Percentiles rank a stretch among this genome's conserved stretches.
Evolutionary conservation across 2,329 filamentous ascomycete genomes (phyloP).

Genomic region (Dactylellina parvicollis): DNA sequence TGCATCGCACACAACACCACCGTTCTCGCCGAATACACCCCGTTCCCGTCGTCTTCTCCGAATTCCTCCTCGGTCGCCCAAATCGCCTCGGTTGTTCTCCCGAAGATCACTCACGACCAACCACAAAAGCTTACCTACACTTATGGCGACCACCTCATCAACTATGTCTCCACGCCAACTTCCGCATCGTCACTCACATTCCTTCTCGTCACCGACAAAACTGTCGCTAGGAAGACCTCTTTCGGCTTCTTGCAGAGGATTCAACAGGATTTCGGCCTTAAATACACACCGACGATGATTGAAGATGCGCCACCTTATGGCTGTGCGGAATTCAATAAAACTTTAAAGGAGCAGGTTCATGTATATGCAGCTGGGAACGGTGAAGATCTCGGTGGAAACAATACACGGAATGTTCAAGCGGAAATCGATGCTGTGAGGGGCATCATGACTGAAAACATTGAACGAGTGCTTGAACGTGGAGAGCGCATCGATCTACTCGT

Average conservation of each 20-base stretch:
- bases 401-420: constrained; percentile 78
- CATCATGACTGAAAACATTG: constrained; percentile 96
- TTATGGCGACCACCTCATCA: constrained; percentile 89
- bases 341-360: constrained; percentile 56
- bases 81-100: constrained; percentile 91
- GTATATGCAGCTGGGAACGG: constrained; percentile 57
- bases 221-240: constrained; percentile 84
- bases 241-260: constrained; percentile 93
- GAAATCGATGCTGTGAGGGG: constrained; percentile 93
- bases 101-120: constrained; percentile 84
- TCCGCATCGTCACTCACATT: constrained; percentile 77
- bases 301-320: constrained; percentile 85
- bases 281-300: constrained; percentile 73
- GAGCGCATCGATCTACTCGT: constrained; percentile 94
- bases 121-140: constrained; percentile 94
- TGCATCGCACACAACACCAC: constrained; percentile 95
- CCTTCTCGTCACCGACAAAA: constrained; percentile 83
- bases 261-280: constrained; percentile 82
- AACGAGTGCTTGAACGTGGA: constrained; percentile 85
- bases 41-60: constrained; percentile 74
- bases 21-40: constrained; percentile 91
- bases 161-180: constrained; percentile 87
- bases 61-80: constrained; percentile 73
- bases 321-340: constrained; percentile 82
- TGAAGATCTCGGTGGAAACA: constrained; percentile 81